Base-by-base conservation (phyloP, 805 yeast species). In the Hanseniaspora pseudoguilliermondii region DNA sequence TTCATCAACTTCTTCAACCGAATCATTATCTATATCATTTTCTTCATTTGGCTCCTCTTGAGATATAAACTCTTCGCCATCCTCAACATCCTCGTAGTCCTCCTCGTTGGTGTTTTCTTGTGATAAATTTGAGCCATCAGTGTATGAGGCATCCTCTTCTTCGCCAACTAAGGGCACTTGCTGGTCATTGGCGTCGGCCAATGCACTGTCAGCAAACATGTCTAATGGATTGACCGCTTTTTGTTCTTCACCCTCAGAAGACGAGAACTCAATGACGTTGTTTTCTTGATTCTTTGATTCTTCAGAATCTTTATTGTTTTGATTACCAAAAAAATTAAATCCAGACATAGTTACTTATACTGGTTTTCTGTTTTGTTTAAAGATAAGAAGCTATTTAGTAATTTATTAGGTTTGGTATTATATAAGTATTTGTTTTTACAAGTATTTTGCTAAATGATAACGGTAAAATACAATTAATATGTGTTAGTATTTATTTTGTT, bases 51-150 rank as follows among this genome's bases (percentile, higher is more conserved):
- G 7, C 13, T 41, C 32, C 10, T 41, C 40, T 20, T 49, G 21
- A 13, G 46, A 41, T 15, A 40, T 32, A 7, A 36, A 36, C 9
- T 48, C 35, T 21, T 48, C 51, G 7, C 39, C 51, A 25, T 48
- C 51, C 27, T 32, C 39, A 11, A 34, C 49, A n/a, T 36, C 51
- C 15, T 47, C 41, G 18, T 47, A 55, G 20, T 64, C 62, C 25
- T 69, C 47, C 42, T 69, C 68, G n/a, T 65, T 60, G 9, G 56
- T 41, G 1, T 61, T 39, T 8, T 57, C 54, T 47, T 70, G 71
- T 46, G 62, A 63, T 7, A 63, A 66, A 50, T 67, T 63, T 44
- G 63, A 64, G 18, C 59, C 57, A 40, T 64, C 65, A 4, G 44
- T 41, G 43, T 62, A 42, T n/a, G 39, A 52, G 1, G 50, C 59